Evolutionary conservation across 176 grass and related monocot species (phyloP).

Genomic region (Poa pratensis): DNA sequence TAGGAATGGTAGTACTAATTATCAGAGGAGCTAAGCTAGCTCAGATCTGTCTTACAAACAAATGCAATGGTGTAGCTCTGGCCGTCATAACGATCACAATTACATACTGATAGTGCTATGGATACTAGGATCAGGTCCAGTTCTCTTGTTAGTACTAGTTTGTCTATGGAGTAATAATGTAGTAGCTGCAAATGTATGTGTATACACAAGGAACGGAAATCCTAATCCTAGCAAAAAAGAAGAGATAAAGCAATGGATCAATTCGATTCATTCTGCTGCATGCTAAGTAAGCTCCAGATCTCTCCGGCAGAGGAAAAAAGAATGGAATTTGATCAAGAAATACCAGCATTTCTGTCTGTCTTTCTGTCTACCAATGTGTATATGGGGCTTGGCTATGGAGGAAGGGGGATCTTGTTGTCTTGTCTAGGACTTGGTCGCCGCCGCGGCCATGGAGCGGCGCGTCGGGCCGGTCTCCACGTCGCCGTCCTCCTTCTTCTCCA

Average conservation of each 20-base stretch:
- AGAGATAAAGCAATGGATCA: not conserved
- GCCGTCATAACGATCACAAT: not conserved
- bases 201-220: not conserved
- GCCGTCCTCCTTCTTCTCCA: slow-evolving; percentile 67
- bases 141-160: not conserved
- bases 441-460: slow-evolving; percentile 19
- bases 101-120: not conserved
- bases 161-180: not conserved
- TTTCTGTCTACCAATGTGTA: not conserved
- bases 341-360: not conserved
- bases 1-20: too few species aligned
- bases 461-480: slow-evolving; percentile 39
- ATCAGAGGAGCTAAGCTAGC: not conserved
- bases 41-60: not conserved
- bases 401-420: not conserved
- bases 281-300: not conserved
- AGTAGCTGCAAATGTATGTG: not conserved
- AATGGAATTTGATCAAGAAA: slow-evolving; percentile 3
- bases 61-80: not conserved
- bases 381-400: not conserved
- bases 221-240: not conserved
- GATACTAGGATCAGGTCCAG: not conserved
- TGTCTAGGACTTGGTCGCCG: not conserved
- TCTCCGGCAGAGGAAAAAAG: not conserved
- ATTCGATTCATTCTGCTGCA: not conserved